These are phyloP conservation scores for Ascochyta rabiei DNA, from an alignment of 2,329 filamentous ascomycete genomes.

Conservation along the genomic window DNA sequence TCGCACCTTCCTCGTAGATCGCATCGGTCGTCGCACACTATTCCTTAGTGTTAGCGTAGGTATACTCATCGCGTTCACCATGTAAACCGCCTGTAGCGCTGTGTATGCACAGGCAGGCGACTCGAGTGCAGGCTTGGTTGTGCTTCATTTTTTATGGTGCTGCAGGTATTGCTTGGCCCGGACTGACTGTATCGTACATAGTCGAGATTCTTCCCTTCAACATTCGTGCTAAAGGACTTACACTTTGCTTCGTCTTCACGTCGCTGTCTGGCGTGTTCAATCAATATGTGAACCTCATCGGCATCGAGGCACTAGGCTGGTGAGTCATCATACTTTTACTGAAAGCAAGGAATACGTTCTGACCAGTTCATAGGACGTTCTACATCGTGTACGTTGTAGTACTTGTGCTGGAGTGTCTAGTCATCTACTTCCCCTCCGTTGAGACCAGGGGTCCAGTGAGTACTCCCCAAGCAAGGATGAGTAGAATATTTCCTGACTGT, in stretches of 20 bases:
- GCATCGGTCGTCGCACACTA: slow-evolving; percentile 40
- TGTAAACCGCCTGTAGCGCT: slow-evolving; percentile 37
- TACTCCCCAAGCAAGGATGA: background rate
- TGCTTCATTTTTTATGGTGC: slow-evolving; percentile 54
- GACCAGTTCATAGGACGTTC: slow-evolving; percentile 37
- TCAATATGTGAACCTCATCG: slow-evolving; percentile 61
- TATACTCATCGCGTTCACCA: slow-evolving; percentile 40
- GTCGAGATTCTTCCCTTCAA: slow-evolving; percentile 56
- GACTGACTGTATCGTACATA: slow-evolving; percentile 57
- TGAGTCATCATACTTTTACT: background rate
- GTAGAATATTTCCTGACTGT: background rate
- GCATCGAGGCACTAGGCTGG: slow-evolving; percentile 25
- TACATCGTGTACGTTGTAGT: slow-evolving; percentile 43
- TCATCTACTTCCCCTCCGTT: slow-evolving; percentile 32
- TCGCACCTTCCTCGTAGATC: slow-evolving; percentile 38
- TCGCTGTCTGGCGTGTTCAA: slow-evolving; percentile 61
- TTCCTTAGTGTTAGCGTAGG: slow-evolving; percentile 41
- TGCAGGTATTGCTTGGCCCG: slow-evolving; percentile 52
- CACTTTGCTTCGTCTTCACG: slow-evolving; percentile 60
- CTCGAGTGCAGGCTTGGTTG: slow-evolving; percentile 46
- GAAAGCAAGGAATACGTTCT: background rate
- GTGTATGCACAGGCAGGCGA: slow-evolving; percentile 22
- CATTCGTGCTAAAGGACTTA: slow-evolving; percentile 53
- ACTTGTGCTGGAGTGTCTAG: slow-evolving; percentile 26
- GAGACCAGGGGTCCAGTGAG: slow-evolving; percentile 33